Conservation (phyloP, 306 rosid genomes). For the Quercus wislizeni region DNA sequence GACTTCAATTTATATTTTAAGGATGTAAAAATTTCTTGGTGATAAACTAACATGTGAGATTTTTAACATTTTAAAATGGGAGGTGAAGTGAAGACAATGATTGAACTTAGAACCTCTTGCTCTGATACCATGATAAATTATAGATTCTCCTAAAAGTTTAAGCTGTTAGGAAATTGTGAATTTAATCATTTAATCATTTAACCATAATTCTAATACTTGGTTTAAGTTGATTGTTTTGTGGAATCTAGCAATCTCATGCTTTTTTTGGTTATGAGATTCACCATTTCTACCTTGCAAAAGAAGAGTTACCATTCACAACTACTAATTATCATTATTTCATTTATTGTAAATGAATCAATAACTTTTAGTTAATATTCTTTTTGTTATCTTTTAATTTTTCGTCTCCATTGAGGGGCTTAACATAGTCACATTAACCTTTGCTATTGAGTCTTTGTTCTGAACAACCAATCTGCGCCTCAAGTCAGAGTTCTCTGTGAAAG, state of each 20-base stretch:
- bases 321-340: neutral
- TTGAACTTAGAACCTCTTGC: too few species aligned
- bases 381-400: neutral
- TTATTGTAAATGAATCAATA: neutral
- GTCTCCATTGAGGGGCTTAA: neutral
- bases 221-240: neutral
- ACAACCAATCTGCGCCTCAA: neutral
- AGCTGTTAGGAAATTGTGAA: too few species aligned
- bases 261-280: neutral
- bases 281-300: neutral
- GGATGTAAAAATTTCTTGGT: neutral
- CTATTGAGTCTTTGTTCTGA: neutral
- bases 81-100: too few species aligned
- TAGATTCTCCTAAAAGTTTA: too few species aligned
- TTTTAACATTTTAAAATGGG: too few species aligned
- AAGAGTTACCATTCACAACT: neutral
- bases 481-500: neutral
- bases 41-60: too few species aligned
- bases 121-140: too few species aligned
- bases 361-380: neutral
- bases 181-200: too few species aligned
- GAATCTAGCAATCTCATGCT: neutral
- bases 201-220: too few species aligned
- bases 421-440: neutral
- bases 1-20: neutral